Base-by-base conservation (phyloP, 2,329 filamentous ascomycete species). In the Phoma sp. region DNA sequence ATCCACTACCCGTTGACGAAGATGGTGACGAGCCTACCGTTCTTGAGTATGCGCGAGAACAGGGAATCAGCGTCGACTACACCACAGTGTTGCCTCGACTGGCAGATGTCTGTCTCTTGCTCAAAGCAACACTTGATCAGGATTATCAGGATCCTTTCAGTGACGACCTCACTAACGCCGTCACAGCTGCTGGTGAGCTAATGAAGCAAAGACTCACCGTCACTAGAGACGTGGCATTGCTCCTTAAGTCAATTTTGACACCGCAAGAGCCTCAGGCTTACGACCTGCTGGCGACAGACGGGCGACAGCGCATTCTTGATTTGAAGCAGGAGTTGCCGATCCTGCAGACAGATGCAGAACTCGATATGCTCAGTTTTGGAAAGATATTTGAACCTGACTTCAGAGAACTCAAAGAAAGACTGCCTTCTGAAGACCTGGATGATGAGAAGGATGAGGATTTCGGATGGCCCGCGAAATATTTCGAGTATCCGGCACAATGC, bases 291-390 rank as follows among this genome's bases (percentile, higher is more conserved):
- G 31, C 19, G 3, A 37, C 12, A 60, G 60, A 52, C 41, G 21
- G 52, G 61, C 38, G 65, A 51, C 58, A 50, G 50, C 51, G 62
- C 38, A 17, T 64, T 67, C 44, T 29, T 43, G 29, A 64, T 15
- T 47, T 79, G 33, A 83, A 79, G 57, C 53, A 78, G 9, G 80
- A 84, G 47, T 51, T 77, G 32, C 82, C 83, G 2, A 45, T 84
- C 0, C 68, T 84, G 6, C 49, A n/a, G 3, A 74, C 71, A 3
- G 80, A 83, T 58, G 70, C 78, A 56, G 76, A 80, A 32, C 61
- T 77, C 22, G 81, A 83, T 60, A 58, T 82, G 47, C 57, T 68
- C n/a, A 55, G 56, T 3, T 78, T 83, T 54, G 68, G 67, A 15
- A 67, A 51, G 25, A 51, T 43, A 8, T 47, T 60, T 7, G 47